Conservation (phyloP, 129 eudicot species). For the Pseudognaphalium luteoalbum region DNA sequence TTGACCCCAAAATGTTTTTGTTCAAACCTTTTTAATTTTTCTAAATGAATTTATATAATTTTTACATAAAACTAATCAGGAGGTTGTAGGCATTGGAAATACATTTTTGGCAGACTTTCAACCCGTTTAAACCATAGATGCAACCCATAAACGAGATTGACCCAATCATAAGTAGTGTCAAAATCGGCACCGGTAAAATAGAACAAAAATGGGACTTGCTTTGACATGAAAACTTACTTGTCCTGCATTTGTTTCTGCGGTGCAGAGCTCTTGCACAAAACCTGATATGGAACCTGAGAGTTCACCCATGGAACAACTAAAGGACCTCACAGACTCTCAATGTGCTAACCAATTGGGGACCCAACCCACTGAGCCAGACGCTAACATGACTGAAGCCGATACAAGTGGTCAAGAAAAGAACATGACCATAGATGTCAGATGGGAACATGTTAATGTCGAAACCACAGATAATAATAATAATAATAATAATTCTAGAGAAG, state of each 20-base stretch:
- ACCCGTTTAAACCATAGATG: not conserved
- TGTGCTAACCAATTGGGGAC: constrained; percentile 25
- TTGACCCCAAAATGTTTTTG: no score
- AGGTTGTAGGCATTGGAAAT: no score
- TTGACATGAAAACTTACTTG: not conserved
- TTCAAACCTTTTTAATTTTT: no score
- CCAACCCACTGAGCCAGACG: constrained; percentile 36
- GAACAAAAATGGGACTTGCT: not conserved
- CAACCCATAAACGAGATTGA: not conserved
- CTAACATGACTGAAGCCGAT: constrained; percentile 28
- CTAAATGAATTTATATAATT: no score
- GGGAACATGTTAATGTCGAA: constrained; percentile 28
- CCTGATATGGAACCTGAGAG: constrained; percentile 74
- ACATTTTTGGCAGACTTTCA: not conserved
- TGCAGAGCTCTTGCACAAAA: constrained; percentile 90
- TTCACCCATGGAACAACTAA: constrained; percentile 36
- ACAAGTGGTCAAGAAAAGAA: constrained; percentile 32
- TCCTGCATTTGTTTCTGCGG: constrained; percentile 19
- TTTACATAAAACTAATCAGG: no score
- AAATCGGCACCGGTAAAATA: not conserved
- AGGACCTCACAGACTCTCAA: constrained; percentile 44
- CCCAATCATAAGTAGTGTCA: not conserved
- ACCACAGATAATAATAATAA: constrained; percentile 20
- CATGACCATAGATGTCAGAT: constrained; percentile 35
- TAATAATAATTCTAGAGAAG: constrained; percentile 54